Evolutionary conservation across 148 eudicot genomes (phyloP).

Genomic region (Polygonum maritimum): DNA sequence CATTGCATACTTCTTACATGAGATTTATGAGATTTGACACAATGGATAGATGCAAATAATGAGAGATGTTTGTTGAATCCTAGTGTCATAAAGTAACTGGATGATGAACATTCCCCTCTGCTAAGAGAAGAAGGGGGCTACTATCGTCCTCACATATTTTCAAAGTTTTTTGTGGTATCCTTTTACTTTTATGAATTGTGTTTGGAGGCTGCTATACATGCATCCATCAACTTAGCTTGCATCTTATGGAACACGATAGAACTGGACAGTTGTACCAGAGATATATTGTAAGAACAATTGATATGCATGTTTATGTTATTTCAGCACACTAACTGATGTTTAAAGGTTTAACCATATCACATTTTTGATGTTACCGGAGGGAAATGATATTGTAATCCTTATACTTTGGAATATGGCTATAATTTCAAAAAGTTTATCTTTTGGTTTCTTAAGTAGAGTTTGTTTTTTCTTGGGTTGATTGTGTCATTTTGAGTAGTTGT

Average conservation of each 20-base stretch:
- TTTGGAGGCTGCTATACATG: neutral
- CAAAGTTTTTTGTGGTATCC: neutral
- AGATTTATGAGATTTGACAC: conserved; percentile 6
- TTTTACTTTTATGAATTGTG: neutral
- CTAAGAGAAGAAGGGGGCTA: conserved; percentile 59
- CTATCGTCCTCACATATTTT: conserved; percentile 32
- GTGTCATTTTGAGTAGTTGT: neutral
- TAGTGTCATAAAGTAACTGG: conserved; percentile 39
- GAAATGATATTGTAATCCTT: no score
- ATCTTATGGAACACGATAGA: no score
- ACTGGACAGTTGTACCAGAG: no score
- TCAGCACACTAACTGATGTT: no score
- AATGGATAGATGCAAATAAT: conserved; percentile 26
- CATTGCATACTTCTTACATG: neutral
- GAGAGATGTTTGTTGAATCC: conserved; percentile 34
- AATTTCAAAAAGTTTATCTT: neutral
- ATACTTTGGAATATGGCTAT: neutral
- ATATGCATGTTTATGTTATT: no score
- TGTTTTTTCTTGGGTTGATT: neutral
- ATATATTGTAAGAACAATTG: no score
- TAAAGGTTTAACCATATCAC: no score
- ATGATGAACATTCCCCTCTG: conserved; percentile 60
- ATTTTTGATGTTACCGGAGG: no score
- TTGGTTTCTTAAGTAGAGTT: neutral
- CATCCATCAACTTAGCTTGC: no score